These are phyloP conservation scores for Amphicarpaea edgeworthii DNA, from an alignment of 306 rosid species.

Conservation along the genomic window DNA sequence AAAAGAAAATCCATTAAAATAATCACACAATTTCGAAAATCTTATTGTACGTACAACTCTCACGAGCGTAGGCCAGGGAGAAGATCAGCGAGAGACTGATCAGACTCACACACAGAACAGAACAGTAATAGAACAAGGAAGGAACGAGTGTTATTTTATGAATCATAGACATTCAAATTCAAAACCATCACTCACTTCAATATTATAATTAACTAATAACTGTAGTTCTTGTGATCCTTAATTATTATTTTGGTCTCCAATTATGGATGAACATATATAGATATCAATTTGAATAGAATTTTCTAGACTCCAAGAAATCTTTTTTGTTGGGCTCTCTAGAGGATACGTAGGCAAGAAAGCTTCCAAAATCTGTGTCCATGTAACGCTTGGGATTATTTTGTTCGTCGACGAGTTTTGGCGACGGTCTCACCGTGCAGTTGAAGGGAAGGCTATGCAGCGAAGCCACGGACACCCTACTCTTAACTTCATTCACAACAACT, in stretches of 20 bases:
- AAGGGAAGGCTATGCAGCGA: slow-evolving; percentile 76
- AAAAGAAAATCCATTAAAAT: too few species aligned
- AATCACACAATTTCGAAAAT: slow-evolving; percentile 5
- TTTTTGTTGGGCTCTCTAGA: slow-evolving; percentile 67
- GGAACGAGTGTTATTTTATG: background rate
- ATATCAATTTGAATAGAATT: slow-evolving; percentile 28
- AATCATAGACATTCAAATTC: background rate
- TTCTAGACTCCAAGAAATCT: slow-evolving; percentile 81
- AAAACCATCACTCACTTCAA: too few species aligned
- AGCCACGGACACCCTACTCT: slow-evolving; percentile 72
- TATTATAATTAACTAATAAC: too few species aligned
- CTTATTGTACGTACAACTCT: background rate
- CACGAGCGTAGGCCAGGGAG: too few species aligned
- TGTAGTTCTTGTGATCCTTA: background rate
- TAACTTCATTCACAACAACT: slow-evolving; percentile 73
- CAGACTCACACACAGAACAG: background rate
- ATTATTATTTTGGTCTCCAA: background rate
- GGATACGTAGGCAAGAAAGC: slow-evolving; percentile 65
- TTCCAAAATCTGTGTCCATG: slow-evolving; percentile 74
- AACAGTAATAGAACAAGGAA: background rate
- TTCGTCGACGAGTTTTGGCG: slow-evolving; percentile 65
- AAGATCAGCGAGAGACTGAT: background rate
- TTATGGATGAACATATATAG: background rate
- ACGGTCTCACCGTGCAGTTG: slow-evolving; percentile 56
- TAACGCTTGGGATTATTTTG: slow-evolving; percentile 80